phyloP scores from a whole-genome alignment of 2,329 filamentous ascomycete genomes.

The Neoscytalidium dimidiatum region DNA sequence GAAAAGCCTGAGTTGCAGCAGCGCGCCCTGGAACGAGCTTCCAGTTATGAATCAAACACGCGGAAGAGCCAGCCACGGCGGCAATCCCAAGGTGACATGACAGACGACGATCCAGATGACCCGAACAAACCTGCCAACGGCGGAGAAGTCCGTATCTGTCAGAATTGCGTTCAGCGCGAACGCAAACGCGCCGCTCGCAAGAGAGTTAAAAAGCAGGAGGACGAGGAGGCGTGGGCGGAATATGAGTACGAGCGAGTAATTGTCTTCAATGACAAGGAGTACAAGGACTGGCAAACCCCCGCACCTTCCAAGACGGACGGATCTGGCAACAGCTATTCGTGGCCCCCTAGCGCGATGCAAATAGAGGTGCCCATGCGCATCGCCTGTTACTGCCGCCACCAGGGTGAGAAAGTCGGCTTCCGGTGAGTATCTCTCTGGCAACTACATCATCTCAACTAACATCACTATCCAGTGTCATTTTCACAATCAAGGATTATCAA shows the following conservation, averaged over 20 bases:
- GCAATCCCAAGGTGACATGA: constrained; percentile 40
- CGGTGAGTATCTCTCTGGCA: constrained; percentile 39
- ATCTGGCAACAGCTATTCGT: neutral
- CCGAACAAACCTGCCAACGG: constrained; percentile 78
- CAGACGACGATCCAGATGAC: constrained; percentile 57
- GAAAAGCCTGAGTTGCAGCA: constrained; percentile 66
- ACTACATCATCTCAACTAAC: neutral
- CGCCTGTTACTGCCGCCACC: constrained; percentile 90
- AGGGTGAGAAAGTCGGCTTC: constrained; percentile 86
- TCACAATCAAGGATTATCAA: constrained; percentile 81
- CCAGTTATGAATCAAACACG: constrained; percentile 44
- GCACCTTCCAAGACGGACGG: neutral
- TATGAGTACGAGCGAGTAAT: constrained; percentile 47
- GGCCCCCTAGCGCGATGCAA: constrained; percentile 56
- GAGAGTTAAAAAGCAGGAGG: constrained; percentile 89
- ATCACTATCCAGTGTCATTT: constrained; percentile 64
- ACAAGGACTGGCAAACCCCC: constrained; percentile 32
- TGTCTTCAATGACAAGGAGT: constrained; percentile 41
- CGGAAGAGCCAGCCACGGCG: constrained; percentile 32
- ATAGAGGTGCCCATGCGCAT: constrained; percentile 93
- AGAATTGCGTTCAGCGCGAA: constrained; percentile 88
- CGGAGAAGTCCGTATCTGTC: constrained; percentile 90
- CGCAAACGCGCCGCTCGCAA: constrained; percentile 88
- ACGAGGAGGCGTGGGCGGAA: constrained; percentile 78
- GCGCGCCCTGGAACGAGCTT: constrained; percentile 67